A percentile compares a stretch with the other conserved stretches of the same genome.
Evolutionary conservation across 169 alveolate genomes (phyloP).

Genomic region (Pseudocohnilembus persalinus): DNA sequence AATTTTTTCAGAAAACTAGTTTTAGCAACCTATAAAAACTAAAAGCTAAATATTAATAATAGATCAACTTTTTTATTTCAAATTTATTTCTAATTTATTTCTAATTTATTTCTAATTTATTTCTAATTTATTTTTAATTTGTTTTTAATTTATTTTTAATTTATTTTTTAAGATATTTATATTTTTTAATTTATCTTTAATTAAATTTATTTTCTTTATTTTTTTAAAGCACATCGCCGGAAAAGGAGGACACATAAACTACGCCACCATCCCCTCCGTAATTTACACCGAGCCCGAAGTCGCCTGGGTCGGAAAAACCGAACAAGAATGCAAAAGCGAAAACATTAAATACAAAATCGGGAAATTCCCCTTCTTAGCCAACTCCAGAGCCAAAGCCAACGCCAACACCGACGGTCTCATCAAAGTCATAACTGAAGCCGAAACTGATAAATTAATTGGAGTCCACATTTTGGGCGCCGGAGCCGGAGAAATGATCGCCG

Average conservation of each 20-base stretch:
- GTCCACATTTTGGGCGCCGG: slow-evolving; percentile 95
- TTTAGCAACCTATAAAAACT: no score
- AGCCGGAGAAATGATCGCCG: slow-evolving; percentile 97
- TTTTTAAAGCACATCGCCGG: slow-evolving; percentile 71
- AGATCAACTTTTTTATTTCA: no score
- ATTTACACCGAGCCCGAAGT: slow-evolving; percentile 98
- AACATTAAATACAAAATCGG: slow-evolving; percentile 90
- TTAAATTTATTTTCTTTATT: no score
- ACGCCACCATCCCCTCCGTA: slow-evolving; percentile 96
- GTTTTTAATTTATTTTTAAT: no score
- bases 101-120: no score
- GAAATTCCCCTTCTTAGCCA: slow-evolving; percentile 95
- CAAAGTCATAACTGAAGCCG: slow-evolving; percentile 88
- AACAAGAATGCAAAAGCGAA: slow-evolving; percentile 83
- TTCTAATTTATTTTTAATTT: no score
- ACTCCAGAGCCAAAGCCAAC: slow-evolving; percentile 94
- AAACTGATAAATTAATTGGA: slow-evolving; percentile 95
- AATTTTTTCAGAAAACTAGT: no score
- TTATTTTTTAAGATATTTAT: no score
- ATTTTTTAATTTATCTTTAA: no score
- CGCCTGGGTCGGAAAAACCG: slow-evolving; percentile 98
- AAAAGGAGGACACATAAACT: slow-evolving; percentile 89
- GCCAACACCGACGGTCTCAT: slow-evolving; percentile 96
- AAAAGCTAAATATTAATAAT: no score
- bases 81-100: slow-evolving; percentile 26